Evolutionary conservation across 441 rosid species (phyloP).

Genomic region (Gossypium davidsonii): DNA sequence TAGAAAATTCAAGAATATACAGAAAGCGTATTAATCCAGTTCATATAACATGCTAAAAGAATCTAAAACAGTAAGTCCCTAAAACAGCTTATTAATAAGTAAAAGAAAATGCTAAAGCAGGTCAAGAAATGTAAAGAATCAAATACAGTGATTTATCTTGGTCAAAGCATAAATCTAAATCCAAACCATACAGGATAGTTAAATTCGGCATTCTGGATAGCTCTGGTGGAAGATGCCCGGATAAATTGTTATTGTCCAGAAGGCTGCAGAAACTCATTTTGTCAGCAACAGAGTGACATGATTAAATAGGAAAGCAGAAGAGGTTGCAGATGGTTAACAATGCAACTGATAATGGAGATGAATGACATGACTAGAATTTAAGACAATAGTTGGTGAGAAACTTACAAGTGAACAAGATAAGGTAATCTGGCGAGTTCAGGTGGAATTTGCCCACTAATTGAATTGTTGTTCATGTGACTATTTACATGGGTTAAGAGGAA

Average conservation of each 20-base stretch:
- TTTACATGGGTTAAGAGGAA: conserved; percentile 23
- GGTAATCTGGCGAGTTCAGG: conserved; percentile 75
- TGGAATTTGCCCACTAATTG: conserved; percentile 89
- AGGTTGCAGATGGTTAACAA: conserved; percentile 3
- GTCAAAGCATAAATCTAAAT: conserved; percentile 7
- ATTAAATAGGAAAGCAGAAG: background rate
- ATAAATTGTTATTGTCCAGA: conserved; percentile 82
- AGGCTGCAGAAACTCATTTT: conserved; percentile 48
- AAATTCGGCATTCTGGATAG: conserved; percentile 59
- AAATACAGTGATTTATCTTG: background rate
- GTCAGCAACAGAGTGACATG: conserved; percentile 11
- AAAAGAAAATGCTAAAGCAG: conserved; percentile 1
- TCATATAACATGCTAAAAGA: background rate
- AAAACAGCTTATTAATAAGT: background rate
- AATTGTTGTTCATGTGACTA: conserved; percentile 99
- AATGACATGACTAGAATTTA: background rate
- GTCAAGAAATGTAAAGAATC: background rate
- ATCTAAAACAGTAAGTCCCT: background rate
- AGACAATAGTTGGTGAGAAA: conserved; percentile 21
- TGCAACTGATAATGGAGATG: conserved; percentile 5
- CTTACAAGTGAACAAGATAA: conserved; percentile 89
- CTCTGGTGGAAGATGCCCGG: conserved; percentile 85
- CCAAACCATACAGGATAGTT: conserved; percentile 65
- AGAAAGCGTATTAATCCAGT: background rate
- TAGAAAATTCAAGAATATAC: background rate